Base-by-base conservation (phyloP, 192 early-diverging fungal species). In the Podochytrium sp. region DNA sequence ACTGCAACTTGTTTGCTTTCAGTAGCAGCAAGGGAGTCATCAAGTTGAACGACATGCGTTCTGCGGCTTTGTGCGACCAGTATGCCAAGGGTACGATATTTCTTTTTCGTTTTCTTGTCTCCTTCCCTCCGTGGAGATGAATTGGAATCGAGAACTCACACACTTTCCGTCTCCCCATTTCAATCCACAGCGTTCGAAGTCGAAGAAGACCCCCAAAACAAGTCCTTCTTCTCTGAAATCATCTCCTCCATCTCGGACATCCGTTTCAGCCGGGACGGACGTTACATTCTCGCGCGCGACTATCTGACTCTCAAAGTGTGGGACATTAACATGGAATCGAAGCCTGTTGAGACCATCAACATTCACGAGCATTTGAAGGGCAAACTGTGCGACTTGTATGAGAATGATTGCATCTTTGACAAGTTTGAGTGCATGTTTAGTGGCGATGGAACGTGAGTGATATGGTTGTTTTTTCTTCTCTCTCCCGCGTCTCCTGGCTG, bases 321-420 rank as follows among this genome's bases (percentile, higher is more conserved):
- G 98, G 98, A 99, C 80, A 91, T 99, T 84, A 96, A 94, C 81
- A 99, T 98, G 95, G 94, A 97, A 70, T 91, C 82, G 37, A 85
- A 90, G 75, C 98, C 98, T 3, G 88, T 99, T 32, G 91, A 96
- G 77, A 93, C 93, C 14, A 97, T 99, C 84, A 92, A 90, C 74
- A 95, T 99, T 37, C 98, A 99, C 81, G 96, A 99, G 76, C 92
- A 96, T 65, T 84, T 99, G 37, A 88, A 92, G 80, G 90, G 91
- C 80, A 98, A 97, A 81, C 86, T 99, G 47, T 99, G 98, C 82
- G 98, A 99, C 76, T 82, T 99, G 20, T 99, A 99, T 86, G 97
- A 99, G 76, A 99, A 97, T 84, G 97, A 99, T 81, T 97, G 95
- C 79, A 99, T 99, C 79, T 99, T 99, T 86, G 98, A 99, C 89